Evolutionary conservation across 2,329 filamentous ascomycete genomes (phyloP).

Genomic region (Stromatinia cepivora): DNA sequence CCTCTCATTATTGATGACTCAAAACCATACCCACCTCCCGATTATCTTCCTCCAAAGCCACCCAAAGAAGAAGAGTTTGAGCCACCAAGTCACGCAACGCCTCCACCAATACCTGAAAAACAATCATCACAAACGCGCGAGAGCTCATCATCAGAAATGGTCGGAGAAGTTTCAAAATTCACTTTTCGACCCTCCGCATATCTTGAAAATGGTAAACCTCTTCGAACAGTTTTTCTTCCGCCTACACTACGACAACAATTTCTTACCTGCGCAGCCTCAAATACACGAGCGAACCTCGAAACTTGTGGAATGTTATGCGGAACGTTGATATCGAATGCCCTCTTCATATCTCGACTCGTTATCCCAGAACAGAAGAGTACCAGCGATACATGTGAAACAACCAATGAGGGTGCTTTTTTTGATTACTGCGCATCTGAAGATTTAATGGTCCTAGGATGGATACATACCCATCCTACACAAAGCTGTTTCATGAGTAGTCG

Average conservation of each 20-base stretch:
- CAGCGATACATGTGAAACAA: constrained; percentile 90
- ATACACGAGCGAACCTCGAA: constrained; percentile 81
- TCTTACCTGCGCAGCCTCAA: constrained; percentile 68
- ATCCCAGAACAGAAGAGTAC: constrained; percentile 91
- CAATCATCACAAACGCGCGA: constrained; percentile 1
- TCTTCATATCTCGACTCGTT: constrained; percentile 85
- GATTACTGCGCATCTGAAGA: constrained; percentile 66
- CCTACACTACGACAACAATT: constrained; percentile 72
- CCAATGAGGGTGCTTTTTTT: constrained; percentile 80
- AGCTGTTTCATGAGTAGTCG: constrained; percentile 97
- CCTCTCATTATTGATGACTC: constrained; percentile 47
- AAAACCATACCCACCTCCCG: constrained; percentile 14
- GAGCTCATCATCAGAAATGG: constrained; percentile 15
- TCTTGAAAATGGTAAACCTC: constrained; percentile 82
- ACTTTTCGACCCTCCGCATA: constrained; percentile 84
- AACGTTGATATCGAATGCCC: constrained; percentile 84
- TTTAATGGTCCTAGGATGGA: constrained; percentile 60
- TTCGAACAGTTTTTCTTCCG: constrained; percentile 87
- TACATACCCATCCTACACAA: constrained; percentile 95
- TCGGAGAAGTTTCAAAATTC: constrained; percentile 45
- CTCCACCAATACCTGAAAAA: constrained; percentile 35
- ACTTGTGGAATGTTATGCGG: constrained; percentile 95
- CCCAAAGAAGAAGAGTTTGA: constrained; percentile 34
- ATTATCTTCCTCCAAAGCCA: constrained; percentile 36
- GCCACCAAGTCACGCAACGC: constrained; percentile 13